Evolutionary conservation across 2,329 filamentous ascomycete genomes (phyloP).

Genomic region (Trichoderma sp.): DNA sequence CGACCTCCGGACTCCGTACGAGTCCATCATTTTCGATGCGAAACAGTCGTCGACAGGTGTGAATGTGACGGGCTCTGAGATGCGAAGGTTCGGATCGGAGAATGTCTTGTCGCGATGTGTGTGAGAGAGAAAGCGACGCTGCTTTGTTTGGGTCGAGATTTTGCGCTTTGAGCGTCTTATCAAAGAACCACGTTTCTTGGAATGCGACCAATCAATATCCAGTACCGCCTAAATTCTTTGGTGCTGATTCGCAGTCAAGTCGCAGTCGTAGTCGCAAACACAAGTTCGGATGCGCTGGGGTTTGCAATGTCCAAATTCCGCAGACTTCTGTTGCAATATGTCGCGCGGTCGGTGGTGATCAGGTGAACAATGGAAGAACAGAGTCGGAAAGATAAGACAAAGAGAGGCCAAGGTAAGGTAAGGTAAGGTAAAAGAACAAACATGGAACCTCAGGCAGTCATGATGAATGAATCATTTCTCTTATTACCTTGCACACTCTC

Average conservation of each 20-base stretch:
- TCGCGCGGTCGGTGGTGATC: background rate
- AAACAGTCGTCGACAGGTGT: background rate
- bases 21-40: conserved; percentile 44
- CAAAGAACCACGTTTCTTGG: background rate
- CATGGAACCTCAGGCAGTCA: background rate
- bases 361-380: background rate
- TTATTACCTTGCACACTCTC: background rate
- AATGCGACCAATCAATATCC: background rate
- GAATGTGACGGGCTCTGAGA: background rate
- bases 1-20: conserved; percentile 68
- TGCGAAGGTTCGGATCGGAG: background rate
- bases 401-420: background rate
- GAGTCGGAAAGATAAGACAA: background rate
- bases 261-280: background rate
- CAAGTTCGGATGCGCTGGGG: background rate
- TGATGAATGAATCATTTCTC: background rate
- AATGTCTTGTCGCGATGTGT: background rate
- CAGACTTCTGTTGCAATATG: background rate
- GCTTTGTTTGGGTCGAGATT: background rate
- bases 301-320: background rate
- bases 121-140: background rate
- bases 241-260: background rate
- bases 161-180: background rate
- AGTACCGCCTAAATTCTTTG: background rate
- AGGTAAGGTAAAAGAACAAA: background rate